Conservation (phyloP, 345 rosid species). For the Durio zibethinus region DNA sequence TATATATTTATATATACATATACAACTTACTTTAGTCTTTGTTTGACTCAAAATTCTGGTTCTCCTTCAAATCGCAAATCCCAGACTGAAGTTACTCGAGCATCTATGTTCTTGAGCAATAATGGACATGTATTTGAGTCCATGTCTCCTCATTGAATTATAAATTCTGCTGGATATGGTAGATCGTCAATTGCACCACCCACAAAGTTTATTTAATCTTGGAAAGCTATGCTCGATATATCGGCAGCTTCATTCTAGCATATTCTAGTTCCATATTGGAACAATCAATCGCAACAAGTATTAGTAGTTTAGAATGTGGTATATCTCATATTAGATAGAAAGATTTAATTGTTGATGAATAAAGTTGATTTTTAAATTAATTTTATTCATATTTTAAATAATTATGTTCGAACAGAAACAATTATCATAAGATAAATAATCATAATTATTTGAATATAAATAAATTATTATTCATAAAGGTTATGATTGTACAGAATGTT, state of each 20-base stretch:
- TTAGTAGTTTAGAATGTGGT: too few species aligned
- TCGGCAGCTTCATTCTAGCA: slow-evolving; percentile 6
- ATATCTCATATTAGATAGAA: too few species aligned
- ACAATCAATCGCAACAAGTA: slow-evolving; percentile 3
- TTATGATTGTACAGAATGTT: too few species aligned
- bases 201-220: neutral
- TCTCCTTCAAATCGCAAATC: slow-evolving; percentile 28
- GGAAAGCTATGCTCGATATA: neutral
- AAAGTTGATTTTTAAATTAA: too few species aligned
- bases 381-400: too few species aligned
- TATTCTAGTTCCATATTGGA: neutral
- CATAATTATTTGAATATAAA: too few species aligned
- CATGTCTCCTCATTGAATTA: neutral
- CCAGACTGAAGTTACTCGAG: slow-evolving; percentile 33
- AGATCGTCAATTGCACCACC: neutral
- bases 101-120: neutral
- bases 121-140: neutral
- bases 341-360: too few species aligned
- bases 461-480: too few species aligned
- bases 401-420: too few species aligned
- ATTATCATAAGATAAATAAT: too few species aligned
- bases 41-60: neutral
- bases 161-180: neutral
- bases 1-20: too few species aligned
- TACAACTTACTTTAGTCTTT: neutral